Conservation (phyloP, 148 eudicot genomes). For the Silene conica region DNA sequence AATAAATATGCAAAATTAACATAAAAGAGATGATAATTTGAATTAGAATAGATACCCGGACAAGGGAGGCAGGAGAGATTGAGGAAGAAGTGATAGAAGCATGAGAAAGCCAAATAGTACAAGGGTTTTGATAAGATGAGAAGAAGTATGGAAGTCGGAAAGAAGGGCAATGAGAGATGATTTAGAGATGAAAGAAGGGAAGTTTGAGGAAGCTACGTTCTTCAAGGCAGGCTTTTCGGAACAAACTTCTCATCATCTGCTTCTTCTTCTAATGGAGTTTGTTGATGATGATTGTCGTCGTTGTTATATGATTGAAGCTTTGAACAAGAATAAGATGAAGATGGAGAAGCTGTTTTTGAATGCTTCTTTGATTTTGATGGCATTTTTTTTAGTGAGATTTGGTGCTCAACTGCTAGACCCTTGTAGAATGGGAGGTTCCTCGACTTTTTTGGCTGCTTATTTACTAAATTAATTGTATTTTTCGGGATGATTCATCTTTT, state of each 20-base stretch:
- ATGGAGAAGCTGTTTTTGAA: slow-evolving; percentile 31
- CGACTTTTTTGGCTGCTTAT: no score
- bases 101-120: slow-evolving; percentile 79
- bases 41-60: slow-evolving; percentile 39
- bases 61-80: slow-evolving; percentile 58
- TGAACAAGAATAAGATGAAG: slow-evolving; percentile 13
- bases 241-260: slow-evolving; percentile 24
- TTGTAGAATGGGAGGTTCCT: no score
- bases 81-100: slow-evolving; percentile 59
- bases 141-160: slow-evolving; percentile 23
- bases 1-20: no score
- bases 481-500: no score
- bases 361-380: slow-evolving; percentile 47
- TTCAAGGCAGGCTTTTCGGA: slow-evolving; percentile 36
- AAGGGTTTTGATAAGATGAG: slow-evolving; percentile 38
- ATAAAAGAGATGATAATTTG: no score
- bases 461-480: no score
- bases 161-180: slow-evolving; percentile 46
- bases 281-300: slow-evolving; percentile 21
- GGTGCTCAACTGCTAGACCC: slow-evolving; percentile 10
- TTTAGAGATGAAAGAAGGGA: slow-evolving; percentile 56
- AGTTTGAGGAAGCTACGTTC: slow-evolving; percentile 51
- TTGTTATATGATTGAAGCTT: slow-evolving; percentile 26
- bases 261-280: background rate
- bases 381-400: slow-evolving; percentile 26